A percentile compares a stretch with the other conserved stretches of the same genome.
These are phyloP conservation scores for Candida montana DNA, from an alignment of 805 yeast species.

Conservation along the genomic window DNA sequence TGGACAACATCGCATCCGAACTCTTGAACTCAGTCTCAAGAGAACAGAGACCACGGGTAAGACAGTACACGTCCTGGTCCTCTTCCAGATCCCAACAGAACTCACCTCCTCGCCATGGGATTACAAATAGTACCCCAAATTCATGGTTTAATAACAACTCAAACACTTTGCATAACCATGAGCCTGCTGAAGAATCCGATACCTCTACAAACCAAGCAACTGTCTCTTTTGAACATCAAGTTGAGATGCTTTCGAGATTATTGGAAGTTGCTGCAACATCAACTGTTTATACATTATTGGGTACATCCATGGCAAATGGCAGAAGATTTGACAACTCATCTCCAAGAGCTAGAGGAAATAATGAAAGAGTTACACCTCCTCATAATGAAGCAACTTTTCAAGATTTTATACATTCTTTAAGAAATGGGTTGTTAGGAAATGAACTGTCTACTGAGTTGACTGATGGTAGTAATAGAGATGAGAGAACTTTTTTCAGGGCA, in stretches of 20 bases:
- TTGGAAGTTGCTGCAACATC: constrained; percentile 41
- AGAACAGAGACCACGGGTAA: constrained; percentile 1
- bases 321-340: constrained; percentile 27
- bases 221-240: constrained; percentile 27
- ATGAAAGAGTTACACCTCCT: background rate
- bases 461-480: constrained; percentile 1
- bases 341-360: constrained; percentile 4
- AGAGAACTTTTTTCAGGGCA: constrained; percentile 37
- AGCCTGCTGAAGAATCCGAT: background rate
- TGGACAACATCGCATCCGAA: constrained; percentile 20
- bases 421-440: constrained; percentile 33
- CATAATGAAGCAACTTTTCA: constrained; percentile 34
- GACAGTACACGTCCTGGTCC: background rate
- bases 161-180: background rate
- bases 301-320: constrained; percentile 23
- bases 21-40: constrained; percentile 12
- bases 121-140: no score
- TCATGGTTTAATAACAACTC: no score
- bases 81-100: background rate
- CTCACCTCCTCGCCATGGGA: background rate
- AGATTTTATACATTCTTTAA: constrained; percentile 38
- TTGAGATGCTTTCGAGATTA: constrained; percentile 37
- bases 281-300: constrained; percentile 36
- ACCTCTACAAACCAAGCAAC: background rate
- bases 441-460: constrained; percentile 29